Percentiles rank a stretch among this genome's conserved stretches.
These are phyloP conservation scores for Carex scoparia DNA, from an alignment of 176 grass and related monocot genomes.

Conservation along the genomic window DNA sequence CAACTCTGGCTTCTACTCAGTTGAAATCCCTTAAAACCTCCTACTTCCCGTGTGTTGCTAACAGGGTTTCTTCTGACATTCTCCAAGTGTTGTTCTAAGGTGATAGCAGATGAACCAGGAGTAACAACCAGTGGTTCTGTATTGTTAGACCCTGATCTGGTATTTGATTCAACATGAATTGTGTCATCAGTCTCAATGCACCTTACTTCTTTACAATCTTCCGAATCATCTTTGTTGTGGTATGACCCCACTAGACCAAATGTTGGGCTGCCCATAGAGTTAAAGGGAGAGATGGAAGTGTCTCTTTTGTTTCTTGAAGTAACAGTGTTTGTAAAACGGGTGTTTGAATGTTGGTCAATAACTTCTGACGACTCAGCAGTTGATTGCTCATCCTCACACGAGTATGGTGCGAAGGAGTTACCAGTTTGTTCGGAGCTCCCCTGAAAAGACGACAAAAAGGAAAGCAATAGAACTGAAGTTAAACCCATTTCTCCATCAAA, in stretches of 20 bases:
- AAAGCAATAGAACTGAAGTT: conserved; percentile 8
- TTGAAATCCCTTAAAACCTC: conserved; percentile 42
- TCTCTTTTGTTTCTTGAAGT: conserved; percentile 30
- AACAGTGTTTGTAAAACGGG: conserved; percentile 22
- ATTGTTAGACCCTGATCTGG: conserved; percentile 32
- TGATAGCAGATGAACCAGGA: conserved; percentile 34
- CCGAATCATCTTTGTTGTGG: conserved; percentile 49
- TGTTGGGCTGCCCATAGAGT: conserved; percentile 47
- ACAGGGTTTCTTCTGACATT: conserved; percentile 63
- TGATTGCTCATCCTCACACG: conserved; percentile 50
- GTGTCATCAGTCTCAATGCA: conserved; percentile 70
- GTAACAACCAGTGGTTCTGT: conserved; percentile 17
- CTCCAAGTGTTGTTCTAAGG: conserved; percentile 85
- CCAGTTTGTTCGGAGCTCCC: conserved; percentile 44
- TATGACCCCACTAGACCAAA: conserved; percentile 40
- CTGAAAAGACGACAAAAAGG: conserved; percentile 36
- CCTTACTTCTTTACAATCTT: conserved; percentile 89
- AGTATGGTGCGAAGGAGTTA: conserved; percentile 48
- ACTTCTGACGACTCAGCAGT: conserved; percentile 47
- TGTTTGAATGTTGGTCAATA: conserved; percentile 32
- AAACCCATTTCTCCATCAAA: neutral
- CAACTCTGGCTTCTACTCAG: conserved; percentile 78
- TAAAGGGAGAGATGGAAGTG: conserved; percentile 12
- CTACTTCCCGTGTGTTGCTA: conserved; percentile 25
- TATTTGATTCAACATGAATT: conserved; percentile 29